Conservation (phyloP, 306 rosid genomes). For the Vigna nakashimae region DNA sequence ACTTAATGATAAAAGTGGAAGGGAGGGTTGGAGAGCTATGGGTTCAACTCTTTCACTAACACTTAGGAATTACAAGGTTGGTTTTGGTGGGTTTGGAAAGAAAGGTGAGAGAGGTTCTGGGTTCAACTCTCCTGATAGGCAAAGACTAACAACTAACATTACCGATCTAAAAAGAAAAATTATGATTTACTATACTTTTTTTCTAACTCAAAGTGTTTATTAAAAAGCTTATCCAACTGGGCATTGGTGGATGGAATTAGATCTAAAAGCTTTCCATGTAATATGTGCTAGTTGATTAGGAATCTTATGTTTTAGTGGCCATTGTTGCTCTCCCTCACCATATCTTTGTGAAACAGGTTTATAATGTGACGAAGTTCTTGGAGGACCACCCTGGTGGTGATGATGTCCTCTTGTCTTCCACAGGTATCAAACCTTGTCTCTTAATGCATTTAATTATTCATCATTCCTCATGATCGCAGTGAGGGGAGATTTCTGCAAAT, state of each 20-base stretch:
- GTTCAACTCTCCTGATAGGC: too few relatives aligned
- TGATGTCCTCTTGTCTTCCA: slow-evolving; percentile 73
- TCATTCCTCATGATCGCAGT: slow-evolving; percentile 18
- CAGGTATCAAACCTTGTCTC: slow-evolving; percentile 59
- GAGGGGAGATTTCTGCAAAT: slow-evolving; percentile 16
- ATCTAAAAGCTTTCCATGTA: neutral
- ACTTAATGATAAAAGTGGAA: too few relatives aligned
- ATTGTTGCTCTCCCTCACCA: slow-evolving; percentile 30
- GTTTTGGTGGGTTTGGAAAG: too few relatives aligned
- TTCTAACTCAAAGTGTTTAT: neutral
- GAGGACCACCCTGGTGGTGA: slow-evolving; percentile 99
- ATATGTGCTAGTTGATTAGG: slow-evolving; percentile 1
- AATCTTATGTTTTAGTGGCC: neutral
- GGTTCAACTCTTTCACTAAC: too few relatives aligned
- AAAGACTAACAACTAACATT: too few relatives aligned
- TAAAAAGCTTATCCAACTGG: neutral
- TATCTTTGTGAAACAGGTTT: slow-evolving; percentile 64
- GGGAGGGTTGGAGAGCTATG: too few relatives aligned
- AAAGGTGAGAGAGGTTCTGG: too few relatives aligned
- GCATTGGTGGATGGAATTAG: neutral
- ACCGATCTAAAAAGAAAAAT: too few relatives aligned
- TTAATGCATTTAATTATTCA: slow-evolving; percentile 12
- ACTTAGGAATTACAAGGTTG: too few relatives aligned
- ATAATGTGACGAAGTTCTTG: slow-evolving; percentile 86
- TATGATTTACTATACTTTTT: neutral